Conservation (phyloP, 306 rosid genomes). For the Glycine latifolia region DNA sequence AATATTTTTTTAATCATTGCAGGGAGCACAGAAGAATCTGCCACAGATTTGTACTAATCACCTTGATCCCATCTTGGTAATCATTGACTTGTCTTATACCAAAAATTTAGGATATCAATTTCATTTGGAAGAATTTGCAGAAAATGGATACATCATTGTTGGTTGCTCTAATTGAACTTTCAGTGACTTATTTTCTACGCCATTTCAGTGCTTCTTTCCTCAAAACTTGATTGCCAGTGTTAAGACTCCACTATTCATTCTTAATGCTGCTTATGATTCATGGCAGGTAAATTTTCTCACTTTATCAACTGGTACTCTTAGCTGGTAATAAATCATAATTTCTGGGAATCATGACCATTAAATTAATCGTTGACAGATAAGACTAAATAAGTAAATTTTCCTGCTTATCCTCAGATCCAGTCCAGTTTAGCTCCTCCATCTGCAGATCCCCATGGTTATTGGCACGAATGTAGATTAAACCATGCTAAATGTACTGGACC, state of each 20-base stretch:
- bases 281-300: slow-evolving; percentile 81
- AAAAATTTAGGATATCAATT: slow-evolving; percentile 1
- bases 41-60: slow-evolving; percentile 75
- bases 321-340: not conserved
- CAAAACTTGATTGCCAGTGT: slow-evolving; percentile 76
- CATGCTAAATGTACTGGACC: slow-evolving; percentile 70
- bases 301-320: slow-evolving; percentile 13
- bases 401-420: slow-evolving; percentile 68
- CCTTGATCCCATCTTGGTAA: slow-evolving; percentile 87
- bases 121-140: slow-evolving; percentile 36
- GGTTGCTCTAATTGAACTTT: slow-evolving; percentile 40
- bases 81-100: not conserved
- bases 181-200: slow-evolving; percentile 5
- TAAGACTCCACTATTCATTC: slow-evolving; percentile 84
- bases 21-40: slow-evolving; percentile 73
- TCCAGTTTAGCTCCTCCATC: slow-evolving; percentile 93
- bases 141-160: slow-evolving; percentile 5
- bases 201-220: slow-evolving; percentile 92
- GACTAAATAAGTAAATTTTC: slow-evolving; percentile 13
- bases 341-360: not conserved
- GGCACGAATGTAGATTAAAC: slow-evolving; percentile 89
- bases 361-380: slow-evolving; percentile 30
- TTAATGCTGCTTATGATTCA: slow-evolving; percentile 93
- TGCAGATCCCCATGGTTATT: slow-evolving; percentile 86
- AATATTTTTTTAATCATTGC: slow-evolving; percentile 44